A percentile compares a stretch with the other conserved stretches of the same genome.
Evolutionary conservation across 352 stramenopile species (phyloP).

Genomic region (Globisporangium emineosum): DNA sequence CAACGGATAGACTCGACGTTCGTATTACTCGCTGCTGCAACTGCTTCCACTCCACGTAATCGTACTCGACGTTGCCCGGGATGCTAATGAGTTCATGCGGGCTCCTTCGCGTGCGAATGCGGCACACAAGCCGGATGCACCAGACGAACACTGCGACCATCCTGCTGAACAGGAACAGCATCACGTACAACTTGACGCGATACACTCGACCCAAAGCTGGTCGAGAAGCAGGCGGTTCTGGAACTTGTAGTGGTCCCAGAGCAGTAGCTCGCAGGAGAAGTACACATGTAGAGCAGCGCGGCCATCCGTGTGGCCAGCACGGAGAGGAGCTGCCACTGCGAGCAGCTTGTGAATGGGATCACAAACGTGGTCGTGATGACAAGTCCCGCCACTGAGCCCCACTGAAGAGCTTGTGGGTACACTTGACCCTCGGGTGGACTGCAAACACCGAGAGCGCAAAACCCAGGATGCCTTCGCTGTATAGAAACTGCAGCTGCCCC

Average conservation of each 20-base stretch:
- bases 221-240: constrained; percentile 18
- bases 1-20: not conserved
- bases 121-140: constrained; percentile 5
- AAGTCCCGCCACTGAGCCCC: not conserved
- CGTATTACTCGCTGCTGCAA: not conserved
- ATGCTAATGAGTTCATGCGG: constrained; percentile 13
- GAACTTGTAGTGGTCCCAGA: constrained; percentile 15
- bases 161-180: constrained; percentile 15
- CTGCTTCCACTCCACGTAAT: constrained; percentile 6
- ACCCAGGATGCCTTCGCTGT: not conserved
- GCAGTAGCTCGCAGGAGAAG: constrained; percentile 13
- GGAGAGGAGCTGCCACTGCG: constrained; percentile 19
- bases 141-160: constrained; percentile 17
- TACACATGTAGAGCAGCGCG: constrained; percentile 13
- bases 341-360: not conserved
- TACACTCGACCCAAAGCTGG: not conserved
- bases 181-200: constrained; percentile 8
- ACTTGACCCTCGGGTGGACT: not conserved
- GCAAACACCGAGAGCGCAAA: constrained; percentile 11
- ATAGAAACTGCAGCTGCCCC: not conserved
- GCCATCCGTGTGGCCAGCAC: constrained; percentile 13
- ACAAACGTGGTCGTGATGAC: not conserved
- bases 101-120: constrained; percentile 3
- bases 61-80: constrained; percentile 9
- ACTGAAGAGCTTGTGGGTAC: not conserved